phyloP scores from a whole-genome alignment of 352 stramenopile genomes.

The Phytophthora vignae region DNA sequence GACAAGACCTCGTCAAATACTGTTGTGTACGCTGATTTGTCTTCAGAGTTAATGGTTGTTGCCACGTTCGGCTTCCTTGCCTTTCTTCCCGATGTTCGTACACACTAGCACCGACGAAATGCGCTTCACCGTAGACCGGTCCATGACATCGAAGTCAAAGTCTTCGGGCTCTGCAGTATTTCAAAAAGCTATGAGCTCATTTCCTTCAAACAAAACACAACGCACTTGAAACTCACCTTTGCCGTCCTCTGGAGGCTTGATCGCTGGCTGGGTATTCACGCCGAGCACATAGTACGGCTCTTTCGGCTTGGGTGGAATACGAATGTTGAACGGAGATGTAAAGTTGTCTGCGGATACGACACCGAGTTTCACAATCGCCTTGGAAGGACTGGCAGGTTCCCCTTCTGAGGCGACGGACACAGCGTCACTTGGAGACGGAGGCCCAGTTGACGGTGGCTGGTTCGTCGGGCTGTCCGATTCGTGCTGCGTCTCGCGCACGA shows the following conservation, averaged over 20 bases:
- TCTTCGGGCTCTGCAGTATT: conserved; percentile 57
- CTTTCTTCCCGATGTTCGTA: conserved; percentile 69
- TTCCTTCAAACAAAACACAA: not conserved
- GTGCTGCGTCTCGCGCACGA: conserved; percentile 53
- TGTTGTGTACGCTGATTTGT: not conserved
- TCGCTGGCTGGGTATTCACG: conserved; percentile 29
- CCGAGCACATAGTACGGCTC: conserved; percentile 70
- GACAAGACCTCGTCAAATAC: not conserved
- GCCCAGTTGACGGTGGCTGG: conserved; percentile 5
- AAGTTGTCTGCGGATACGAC: conserved; percentile 60
- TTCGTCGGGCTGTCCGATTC: conserved; percentile 28
- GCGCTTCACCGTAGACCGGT: conserved; percentile 79
- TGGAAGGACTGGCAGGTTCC: not conserved
- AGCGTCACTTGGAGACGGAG: conserved; percentile 15
- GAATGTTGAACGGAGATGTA: conserved; percentile 83
- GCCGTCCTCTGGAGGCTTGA: conserved; percentile 47
- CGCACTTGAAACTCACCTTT: conserved; percentile 4
- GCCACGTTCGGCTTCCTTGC: conserved; percentile 18
- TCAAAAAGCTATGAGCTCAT: not conserved
- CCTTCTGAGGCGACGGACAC: not conserved
- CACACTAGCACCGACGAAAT: conserved; percentile 78
- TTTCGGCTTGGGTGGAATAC: conserved; percentile 64
- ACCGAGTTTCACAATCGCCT: conserved; percentile 26
- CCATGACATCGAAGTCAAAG: conserved; percentile 77
- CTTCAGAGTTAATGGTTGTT: not conserved